Evolutionary conservation across 306 rosid genomes (phyloP).

Genomic region (Nissolia schottii): DNA sequence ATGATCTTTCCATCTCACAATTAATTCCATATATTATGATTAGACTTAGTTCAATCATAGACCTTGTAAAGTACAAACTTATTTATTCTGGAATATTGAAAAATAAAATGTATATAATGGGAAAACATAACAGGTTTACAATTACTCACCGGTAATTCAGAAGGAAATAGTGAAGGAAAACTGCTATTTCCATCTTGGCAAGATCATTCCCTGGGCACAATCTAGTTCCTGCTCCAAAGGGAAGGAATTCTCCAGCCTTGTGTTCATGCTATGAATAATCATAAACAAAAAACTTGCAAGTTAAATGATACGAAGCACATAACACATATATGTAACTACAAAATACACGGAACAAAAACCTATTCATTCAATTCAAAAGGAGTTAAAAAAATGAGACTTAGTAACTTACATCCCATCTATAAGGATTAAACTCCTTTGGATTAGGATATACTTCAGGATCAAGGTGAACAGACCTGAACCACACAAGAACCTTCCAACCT

Average conservation of each 20-base stretch:
- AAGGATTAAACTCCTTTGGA: constrained; percentile 74
- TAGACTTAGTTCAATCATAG: background rate
- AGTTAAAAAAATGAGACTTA: background rate
- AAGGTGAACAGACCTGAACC: constrained; percentile 82
- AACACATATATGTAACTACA: background rate
- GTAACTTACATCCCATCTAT: constrained; percentile 76
- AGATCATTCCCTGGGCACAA: constrained; percentile 65
- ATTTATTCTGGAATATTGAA: background rate
- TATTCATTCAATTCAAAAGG: background rate
- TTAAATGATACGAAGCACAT: too few relatives aligned
- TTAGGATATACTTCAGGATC: constrained; percentile 77
- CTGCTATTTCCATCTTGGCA: constrained; percentile 66
- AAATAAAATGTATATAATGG: background rate
- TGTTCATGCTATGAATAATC: constrained; percentile 35
- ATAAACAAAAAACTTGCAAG: background rate
- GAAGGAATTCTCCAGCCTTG: constrained; percentile 77
- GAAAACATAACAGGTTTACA: background rate
- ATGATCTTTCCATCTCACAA: background rate
- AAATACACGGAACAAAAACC: background rate
- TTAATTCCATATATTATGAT: background rate
- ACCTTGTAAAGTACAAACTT: background rate
- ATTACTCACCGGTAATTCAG: constrained; percentile 52
- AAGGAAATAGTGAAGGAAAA: constrained; percentile 78
- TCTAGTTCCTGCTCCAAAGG: constrained; percentile 83
- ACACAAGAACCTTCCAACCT: constrained; percentile 82